Evolutionary conservation across 2,329 filamentous ascomycete species (phyloP).

Genomic region (Pleoardoris graminearum): DNA sequence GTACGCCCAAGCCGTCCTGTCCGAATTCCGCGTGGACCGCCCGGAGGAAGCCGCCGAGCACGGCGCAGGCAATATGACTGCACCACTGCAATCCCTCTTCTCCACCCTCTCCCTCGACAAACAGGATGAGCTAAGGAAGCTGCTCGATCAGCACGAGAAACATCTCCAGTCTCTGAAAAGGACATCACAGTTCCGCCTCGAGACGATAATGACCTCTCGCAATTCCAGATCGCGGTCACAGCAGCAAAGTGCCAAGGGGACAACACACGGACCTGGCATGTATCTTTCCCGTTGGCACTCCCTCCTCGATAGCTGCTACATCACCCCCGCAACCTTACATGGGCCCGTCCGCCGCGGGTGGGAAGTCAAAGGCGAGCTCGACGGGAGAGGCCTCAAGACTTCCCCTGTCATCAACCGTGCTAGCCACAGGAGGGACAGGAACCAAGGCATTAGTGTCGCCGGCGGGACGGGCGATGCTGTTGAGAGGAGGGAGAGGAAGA

Average conservation of each 20-base stretch:
- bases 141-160: conserved; percentile 62
- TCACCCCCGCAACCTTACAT: conserved; percentile 62
- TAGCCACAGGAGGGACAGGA: conserved; percentile 13
- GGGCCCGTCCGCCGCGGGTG: conserved; percentile 57
- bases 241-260: conserved; percentile 24
- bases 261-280: conserved; percentile 67
- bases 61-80: conserved; percentile 50
- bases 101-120: conserved; percentile 53
- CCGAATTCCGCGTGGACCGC: conserved; percentile 56
- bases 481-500: conserved; percentile 35
- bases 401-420: conserved; percentile 15
- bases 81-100: conserved; percentile 49
- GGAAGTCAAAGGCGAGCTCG: conserved; percentile 44
- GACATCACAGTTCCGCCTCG: conserved; percentile 60
- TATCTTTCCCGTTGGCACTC: conserved; percentile 74
- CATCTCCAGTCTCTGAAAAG: conserved; percentile 62
- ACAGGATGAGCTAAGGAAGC: conserved; percentile 51
- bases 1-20: conserved; percentile 63
- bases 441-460: conserved; percentile 16
- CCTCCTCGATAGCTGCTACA: conserved; percentile 68
- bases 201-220: conserved; percentile 54
- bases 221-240: conserved; percentile 5
- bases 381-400: conserved; percentile 39
- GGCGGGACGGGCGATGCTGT: conserved; percentile 32
- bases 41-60: conserved; percentile 25